Percentiles rank a stretch among this genome's conserved stretches.
Evolutionary conservation across 768 basidiomycete genomes (phyloP).

Genomic region (Strobilomyces confusus): DNA sequence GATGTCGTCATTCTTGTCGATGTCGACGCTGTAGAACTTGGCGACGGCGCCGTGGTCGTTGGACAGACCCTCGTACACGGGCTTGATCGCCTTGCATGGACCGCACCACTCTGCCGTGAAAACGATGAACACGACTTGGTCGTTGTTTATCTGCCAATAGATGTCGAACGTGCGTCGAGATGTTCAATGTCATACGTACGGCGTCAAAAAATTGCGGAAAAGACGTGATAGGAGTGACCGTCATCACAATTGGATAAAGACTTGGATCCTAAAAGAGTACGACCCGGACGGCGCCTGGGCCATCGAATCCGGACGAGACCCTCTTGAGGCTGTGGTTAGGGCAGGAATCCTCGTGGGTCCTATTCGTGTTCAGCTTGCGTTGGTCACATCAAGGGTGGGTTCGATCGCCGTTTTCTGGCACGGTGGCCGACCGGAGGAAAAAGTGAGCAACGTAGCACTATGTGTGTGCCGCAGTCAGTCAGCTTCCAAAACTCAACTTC

Average conservation of each 20-base stretch:
- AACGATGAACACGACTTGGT: background rate
- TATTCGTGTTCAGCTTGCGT: too few relatives aligned
- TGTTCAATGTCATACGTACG: background rate
- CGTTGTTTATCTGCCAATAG: background rate
- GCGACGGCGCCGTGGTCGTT: background rate
- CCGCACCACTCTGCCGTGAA: background rate
- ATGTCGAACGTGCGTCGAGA: background rate
- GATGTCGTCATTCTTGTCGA: background rate
- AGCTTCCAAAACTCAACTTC: too few relatives aligned
- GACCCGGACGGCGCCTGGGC: too few relatives aligned
- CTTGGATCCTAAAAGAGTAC: too few relatives aligned
- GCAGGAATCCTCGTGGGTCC: too few relatives aligned
- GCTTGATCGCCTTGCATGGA: background rate
- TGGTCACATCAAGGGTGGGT: too few relatives aligned
- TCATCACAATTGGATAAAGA: background rate
- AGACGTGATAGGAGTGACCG: background rate
- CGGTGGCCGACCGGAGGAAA: background rate
- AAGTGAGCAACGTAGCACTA: too few relatives aligned
- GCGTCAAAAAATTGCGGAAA: background rate
- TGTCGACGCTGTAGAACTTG: background rate
- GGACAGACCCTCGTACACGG: background rate
- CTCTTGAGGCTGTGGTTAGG: too few relatives aligned
- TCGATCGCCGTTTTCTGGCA: background rate
- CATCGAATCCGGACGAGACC: too few relatives aligned
- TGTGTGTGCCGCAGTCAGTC: too few relatives aligned